Conservation (phyloP, 257 asterid species). For the Penstemon davidsonii region DNA sequence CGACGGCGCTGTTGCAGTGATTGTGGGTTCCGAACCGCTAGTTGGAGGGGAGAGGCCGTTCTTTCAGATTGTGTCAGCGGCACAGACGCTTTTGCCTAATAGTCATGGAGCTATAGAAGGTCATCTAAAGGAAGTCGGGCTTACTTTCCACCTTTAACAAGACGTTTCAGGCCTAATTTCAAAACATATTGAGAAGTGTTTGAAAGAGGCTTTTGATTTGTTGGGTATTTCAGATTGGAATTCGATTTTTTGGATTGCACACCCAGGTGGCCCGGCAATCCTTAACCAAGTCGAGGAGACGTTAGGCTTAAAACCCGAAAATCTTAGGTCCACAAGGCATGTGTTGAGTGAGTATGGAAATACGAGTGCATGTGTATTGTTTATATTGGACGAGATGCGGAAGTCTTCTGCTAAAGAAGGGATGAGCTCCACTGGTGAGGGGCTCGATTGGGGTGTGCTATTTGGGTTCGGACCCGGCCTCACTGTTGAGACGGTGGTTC, state of each 20-base stretch:
- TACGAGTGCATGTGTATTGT: constrained; percentile 43
- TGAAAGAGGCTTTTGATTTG: constrained; percentile 36
- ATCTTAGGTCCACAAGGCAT: constrained; percentile 35
- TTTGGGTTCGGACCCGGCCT: too few relatives aligned
- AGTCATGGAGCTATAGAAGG: constrained; percentile 36
- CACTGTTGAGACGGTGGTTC: too few relatives aligned
- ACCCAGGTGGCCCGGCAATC: constrained; percentile 48
- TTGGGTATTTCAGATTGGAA: constrained; percentile 42
- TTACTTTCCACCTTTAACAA: constrained; percentile 31
- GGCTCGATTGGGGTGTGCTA: too few relatives aligned
- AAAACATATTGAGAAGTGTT: constrained; percentile 27
- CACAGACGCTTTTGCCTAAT: constrained; percentile 34
- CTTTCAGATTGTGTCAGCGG: constrained; percentile 32
- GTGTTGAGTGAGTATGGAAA: constrained; percentile 44
- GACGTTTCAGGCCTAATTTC: constrained; percentile 35
- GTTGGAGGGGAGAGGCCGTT: constrained; percentile 27
- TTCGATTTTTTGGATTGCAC: constrained; percentile 45
- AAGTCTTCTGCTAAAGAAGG: too few relatives aligned
- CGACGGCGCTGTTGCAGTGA: constrained; percentile 40
- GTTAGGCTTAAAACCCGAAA: constrained; percentile 33
- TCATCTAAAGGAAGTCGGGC: constrained; percentile 40
- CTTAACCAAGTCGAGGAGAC: constrained; percentile 42
- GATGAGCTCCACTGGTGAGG: too few relatives aligned
- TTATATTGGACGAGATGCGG: constrained; percentile 48
- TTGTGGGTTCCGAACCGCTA: constrained; percentile 31